Evolutionary conservation across 2,329 filamentous ascomycete genomes (phyloP).

Genomic region (Fusarium compactum): DNA sequence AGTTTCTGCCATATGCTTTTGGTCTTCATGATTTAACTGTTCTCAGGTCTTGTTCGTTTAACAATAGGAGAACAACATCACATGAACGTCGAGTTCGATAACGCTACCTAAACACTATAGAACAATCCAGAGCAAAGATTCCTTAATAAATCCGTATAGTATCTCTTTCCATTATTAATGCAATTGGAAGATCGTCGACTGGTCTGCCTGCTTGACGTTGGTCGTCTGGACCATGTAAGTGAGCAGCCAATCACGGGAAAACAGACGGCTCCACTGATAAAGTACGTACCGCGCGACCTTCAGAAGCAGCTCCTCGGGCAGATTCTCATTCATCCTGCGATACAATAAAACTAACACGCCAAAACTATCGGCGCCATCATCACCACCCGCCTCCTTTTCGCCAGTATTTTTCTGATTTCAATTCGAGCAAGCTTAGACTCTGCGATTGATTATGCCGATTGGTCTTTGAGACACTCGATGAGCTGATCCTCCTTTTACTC

Average conservation of each 20-base stretch:
- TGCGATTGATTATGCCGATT: constrained; percentile 46
- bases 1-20: neutral
- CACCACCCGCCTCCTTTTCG: constrained; percentile 9
- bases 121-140: neutral
- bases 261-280: neutral
- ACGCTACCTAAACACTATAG: neutral
- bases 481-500: constrained; percentile 46
- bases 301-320: constrained; percentile 17
- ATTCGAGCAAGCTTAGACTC: neutral
- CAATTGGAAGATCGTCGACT: neutral
- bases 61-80: neutral
- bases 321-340: constrained; percentile 40
- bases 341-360: constrained; percentile 43
- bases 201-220: neutral
- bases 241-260: constrained; percentile 16
- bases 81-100: neutral
- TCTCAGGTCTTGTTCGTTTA: neutral
- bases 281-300: constrained; percentile 23
- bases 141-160: too few species aligned
- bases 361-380: constrained; percentile 28
- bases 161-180: neutral
- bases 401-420: constrained; percentile 1
- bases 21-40: neutral
- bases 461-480: constrained; percentile 45
- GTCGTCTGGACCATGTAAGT: constrained; percentile 8